Evolutionary conservation across 2,329 filamentous ascomycete species (phyloP), one percentile per base, ranked within the genome.

Genomic region (Epichloe hybrida): DNA sequence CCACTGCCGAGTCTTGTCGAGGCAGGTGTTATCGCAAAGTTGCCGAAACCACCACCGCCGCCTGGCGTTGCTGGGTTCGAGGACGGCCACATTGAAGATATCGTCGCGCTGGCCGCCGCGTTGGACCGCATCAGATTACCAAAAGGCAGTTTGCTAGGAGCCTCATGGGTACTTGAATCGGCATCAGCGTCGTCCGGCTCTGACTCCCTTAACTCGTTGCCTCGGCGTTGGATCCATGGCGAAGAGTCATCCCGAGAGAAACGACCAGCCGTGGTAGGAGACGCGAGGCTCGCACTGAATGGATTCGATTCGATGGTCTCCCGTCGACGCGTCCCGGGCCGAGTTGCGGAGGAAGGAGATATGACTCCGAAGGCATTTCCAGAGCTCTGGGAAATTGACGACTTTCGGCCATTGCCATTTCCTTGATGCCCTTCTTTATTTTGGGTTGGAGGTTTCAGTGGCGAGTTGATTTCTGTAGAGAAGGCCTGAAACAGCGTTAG

Each of bases 401-500:
- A 75, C 69, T 95, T 96, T 52, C 91, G 86, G 46, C 84, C 79
- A 50, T 85, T 83, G 11, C 74, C 74, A 64, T 77, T 65, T 67
- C 76, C 66, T 65, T 76, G 64, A 65, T 75, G 66, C 70, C 81
- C 71, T 41, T 80, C 76, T 59, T 83, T 81, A 53, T 87, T 91
- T 61, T 87, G 84, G 35, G 81, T 79, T 20, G 87, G 86, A 8
- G 87, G 85, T 68, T 97, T 97, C 58, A 96, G 73, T 36, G 89
- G 86, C 37, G 93, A 96, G 66, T 97, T 98, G 63, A 98, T 89
- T 56, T 94, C 93, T 48, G 79, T 80, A 48, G 81, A 70, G 67
- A 96, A 96, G 55, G 86, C 72, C 85, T 95, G 65, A 42, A 5
- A 15, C 13, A 17, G 5, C 7, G 31, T 36, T 38, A 37, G 17